These are phyloP conservation scores for Mycena epipterygia DNA, from an alignment of 768 basidiomycete genomes.

Conservation along the genomic window DNA sequence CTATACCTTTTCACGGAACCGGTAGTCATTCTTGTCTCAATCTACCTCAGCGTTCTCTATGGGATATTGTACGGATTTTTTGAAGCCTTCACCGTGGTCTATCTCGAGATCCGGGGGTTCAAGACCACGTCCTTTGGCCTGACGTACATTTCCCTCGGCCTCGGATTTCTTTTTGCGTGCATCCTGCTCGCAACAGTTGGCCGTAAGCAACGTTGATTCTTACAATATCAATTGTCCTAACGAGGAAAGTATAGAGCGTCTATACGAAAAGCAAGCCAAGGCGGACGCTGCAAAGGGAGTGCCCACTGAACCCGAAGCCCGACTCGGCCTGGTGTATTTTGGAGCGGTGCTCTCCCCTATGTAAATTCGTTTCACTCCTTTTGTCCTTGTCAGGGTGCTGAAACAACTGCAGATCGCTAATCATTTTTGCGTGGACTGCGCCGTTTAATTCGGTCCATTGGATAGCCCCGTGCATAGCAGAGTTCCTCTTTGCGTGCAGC, in stretches of 20 bases:
- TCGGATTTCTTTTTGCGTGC: conserved; percentile 29
- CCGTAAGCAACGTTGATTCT: conserved; percentile 16
- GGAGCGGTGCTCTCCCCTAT: conserved; percentile 32
- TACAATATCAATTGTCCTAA: not conserved
- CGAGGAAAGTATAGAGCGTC: conserved; percentile 11
- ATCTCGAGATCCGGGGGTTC: conserved; percentile 31
- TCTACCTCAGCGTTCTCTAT: conserved; percentile 33
- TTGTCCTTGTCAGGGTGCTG: not conserved
- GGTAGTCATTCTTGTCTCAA: conserved; percentile 34
- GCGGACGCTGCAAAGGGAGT: conserved; percentile 14
- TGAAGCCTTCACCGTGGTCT: conserved; percentile 31
- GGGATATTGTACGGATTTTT: conserved; percentile 36
- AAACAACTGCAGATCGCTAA: conserved; percentile 22
- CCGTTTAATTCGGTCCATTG: conserved; percentile 28
- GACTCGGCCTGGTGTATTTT: conserved; percentile 15
- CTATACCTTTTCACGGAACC: conserved; percentile 36
- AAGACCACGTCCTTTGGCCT: conserved; percentile 27
- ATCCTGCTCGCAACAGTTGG: conserved; percentile 14
- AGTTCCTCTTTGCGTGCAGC: conserved; percentile 31
- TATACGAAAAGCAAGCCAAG: conserved; percentile 19
- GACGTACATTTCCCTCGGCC: conserved; percentile 33
- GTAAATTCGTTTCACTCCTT: conserved; percentile 12
- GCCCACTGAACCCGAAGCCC: conserved; percentile 29
- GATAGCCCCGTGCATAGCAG: conserved; percentile 32
- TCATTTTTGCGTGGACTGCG: conserved; percentile 36